Evolutionary conservation across 2,329 filamentous ascomycete species (phyloP).

Genomic region (Aspergillus udagawae): DNA sequence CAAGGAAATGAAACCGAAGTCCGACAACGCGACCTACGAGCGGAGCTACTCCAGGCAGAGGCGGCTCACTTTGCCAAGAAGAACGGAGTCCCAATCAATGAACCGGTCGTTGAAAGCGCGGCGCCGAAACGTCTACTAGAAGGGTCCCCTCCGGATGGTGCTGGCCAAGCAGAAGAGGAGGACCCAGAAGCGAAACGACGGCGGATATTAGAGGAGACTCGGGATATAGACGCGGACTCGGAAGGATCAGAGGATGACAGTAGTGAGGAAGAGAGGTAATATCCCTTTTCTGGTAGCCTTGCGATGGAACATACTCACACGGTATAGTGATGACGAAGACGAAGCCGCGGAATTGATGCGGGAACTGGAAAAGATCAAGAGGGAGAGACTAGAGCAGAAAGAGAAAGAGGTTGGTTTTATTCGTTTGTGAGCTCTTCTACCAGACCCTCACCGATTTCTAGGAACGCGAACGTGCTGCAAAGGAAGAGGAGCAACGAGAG

Average conservation of each 20-base stretch:
- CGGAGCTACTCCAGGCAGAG: slow-evolving; percentile 86
- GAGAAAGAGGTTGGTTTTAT: slow-evolving; percentile 59
- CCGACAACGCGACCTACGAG: slow-evolving; percentile 72
- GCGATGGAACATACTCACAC: slow-evolving; percentile 25
- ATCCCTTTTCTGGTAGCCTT: background rate
- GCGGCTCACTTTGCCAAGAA: slow-evolving; percentile 82
- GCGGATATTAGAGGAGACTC: slow-evolving; percentile 80
- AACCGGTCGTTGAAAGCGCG: slow-evolving; percentile 35
- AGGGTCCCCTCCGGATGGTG: slow-evolving; percentile 36
- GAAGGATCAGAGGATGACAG: slow-evolving; percentile 59
- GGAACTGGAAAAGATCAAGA: slow-evolving; percentile 90
- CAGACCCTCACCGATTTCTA: slow-evolving; percentile 29
- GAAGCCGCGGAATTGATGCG: slow-evolving; percentile 85
- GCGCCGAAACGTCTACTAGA: slow-evolving; percentile 64
- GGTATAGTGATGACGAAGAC: slow-evolving; percentile 62
- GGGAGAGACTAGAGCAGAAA: slow-evolving; percentile 74
- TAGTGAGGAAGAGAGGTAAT: slow-evolving; percentile 58
- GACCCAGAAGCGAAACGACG: slow-evolving; percentile 78
- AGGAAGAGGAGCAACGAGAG: slow-evolving; percentile 79
- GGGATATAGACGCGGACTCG: slow-evolving; percentile 80
- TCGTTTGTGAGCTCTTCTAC: background rate
- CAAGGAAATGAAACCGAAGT: slow-evolving; percentile 79
- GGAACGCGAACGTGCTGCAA: slow-evolving; percentile 74
- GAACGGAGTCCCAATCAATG: slow-evolving; percentile 57
- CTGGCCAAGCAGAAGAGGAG: slow-evolving; percentile 41